A percentile compares a stretch with the other conserved stretches of the same genome.
Conservation (phyloP, 495 filamentous ascomycete genomes). For the Xylona heveae region DNA sequence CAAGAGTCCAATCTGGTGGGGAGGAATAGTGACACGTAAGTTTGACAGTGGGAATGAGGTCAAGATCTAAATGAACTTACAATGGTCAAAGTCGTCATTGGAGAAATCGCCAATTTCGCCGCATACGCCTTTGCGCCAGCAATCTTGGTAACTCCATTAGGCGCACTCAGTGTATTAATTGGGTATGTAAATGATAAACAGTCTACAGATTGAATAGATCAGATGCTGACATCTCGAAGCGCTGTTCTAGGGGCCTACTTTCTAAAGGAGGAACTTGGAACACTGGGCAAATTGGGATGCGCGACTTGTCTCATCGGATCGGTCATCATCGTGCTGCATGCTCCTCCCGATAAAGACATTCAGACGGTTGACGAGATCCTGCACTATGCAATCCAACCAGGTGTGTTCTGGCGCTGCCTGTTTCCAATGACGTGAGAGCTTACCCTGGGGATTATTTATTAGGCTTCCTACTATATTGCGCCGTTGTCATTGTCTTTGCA, state of each 20-base stretch:
- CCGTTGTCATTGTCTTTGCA: conserved; percentile 57
- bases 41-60: conserved; percentile 1
- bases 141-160: conserved; percentile 86
- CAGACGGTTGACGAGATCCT: conserved; percentile 74
- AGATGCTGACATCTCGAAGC: conserved; percentile 21
- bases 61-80: not conserved
- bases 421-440: too few relatives aligned
- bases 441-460: not conserved
- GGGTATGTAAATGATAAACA: conserved; percentile 26
- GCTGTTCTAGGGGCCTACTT: conserved; percentile 90
- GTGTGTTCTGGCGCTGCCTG: conserved; percentile 36
- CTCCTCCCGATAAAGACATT: conserved; percentile 81
- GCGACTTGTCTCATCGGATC: conserved; percentile 92
- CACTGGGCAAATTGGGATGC: conserved; percentile 80
- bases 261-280: conserved; percentile 69
- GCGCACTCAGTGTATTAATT: conserved; percentile 83
- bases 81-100: conserved; percentile 46
- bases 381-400: conserved; percentile 68
- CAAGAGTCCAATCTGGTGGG: conserved; percentile 88
- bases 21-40: conserved; percentile 70
- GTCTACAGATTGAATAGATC: not conserved
- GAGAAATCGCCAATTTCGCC: conserved; percentile 89
- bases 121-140: conserved; percentile 96
- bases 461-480: conserved; percentile 79
- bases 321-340: conserved; percentile 92